Conservation (phyloP, 2,329 filamentous ascomycete genomes). For the Ophiostoma angusticollis region DNA sequence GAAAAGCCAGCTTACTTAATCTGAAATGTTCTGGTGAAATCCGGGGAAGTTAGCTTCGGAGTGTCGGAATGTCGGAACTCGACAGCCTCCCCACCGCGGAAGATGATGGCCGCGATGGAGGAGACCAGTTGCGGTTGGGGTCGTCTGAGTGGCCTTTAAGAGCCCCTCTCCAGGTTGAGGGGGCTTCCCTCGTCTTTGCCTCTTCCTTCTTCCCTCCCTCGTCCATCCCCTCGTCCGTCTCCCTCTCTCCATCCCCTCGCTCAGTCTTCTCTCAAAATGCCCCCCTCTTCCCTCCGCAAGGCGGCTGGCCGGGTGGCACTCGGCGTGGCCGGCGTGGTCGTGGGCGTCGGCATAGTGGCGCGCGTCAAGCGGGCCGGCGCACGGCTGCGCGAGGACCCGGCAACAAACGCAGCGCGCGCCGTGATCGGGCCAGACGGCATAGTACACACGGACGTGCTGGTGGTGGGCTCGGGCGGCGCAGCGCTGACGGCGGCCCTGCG, state of each 20-base stretch:
- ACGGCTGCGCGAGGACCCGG: conserved; percentile 6
- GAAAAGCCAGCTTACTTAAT: no score
- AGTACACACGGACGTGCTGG: conserved; percentile 15
- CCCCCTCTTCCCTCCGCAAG: conserved; percentile 4
- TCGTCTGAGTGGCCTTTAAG: no score
- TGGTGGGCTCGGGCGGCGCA: conserved; percentile 22
- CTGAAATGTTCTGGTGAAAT: no score
- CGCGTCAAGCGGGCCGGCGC: conserved; percentile 4
- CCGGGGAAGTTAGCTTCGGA: no score
- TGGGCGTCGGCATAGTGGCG: conserved; percentile 4
- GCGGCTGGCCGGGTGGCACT: conserved; percentile 3
- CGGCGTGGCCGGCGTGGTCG: conserved; percentile 2
- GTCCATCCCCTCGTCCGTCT: not conserved
- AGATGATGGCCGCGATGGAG: not conserved
- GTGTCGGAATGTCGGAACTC: no score
- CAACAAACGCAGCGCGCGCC: conserved; percentile 4
- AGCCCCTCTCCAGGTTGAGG: no score
- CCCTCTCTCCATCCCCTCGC: not conserved
- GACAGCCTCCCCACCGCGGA: no score
- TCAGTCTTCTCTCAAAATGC: not conserved
- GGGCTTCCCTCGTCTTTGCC: no score
- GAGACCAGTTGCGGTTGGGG: no score
- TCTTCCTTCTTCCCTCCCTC: not conserved
- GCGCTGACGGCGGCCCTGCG: conserved; percentile 22
- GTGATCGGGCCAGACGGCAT: conserved; percentile 4